A percentile compares a stretch with the other conserved stretches of the same genome.
phyloP scores from a whole-genome alignment of 2,329 filamentous ascomycete species.

The Calonectria hongkongensis region DNA sequence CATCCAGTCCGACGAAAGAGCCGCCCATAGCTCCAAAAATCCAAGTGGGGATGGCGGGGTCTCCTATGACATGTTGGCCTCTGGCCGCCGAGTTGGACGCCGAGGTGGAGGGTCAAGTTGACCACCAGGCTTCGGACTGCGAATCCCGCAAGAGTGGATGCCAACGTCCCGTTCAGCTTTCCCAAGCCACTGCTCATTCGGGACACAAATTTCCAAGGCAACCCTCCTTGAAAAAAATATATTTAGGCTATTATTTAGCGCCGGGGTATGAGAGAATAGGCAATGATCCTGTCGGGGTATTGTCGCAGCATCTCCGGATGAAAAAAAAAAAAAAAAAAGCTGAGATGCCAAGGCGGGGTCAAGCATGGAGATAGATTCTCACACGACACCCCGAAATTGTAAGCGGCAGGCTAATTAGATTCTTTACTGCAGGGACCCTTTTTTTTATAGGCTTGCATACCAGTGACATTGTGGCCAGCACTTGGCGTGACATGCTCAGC shows the following conservation, averaged over 20 bases:
- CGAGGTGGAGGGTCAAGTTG: conserved; percentile 34
- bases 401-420: conserved; percentile 9
- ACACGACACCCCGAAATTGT: not conserved
- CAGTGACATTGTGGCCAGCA: not conserved
- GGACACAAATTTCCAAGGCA: not conserved
- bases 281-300: conserved; percentile 10
- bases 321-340: conserved; percentile 1
- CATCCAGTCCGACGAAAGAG: conserved; percentile 33
- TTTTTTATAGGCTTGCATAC: not conserved
- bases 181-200: conserved; percentile 10
- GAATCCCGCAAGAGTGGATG: conserved; percentile 23
- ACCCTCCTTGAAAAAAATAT: too few species aligned
- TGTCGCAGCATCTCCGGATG: conserved; percentile 22
- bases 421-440: not conserved
- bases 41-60: conserved; percentile 40
- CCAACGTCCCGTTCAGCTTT: not conserved
- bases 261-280: conserved; percentile 15
- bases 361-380: conserved; percentile 19
- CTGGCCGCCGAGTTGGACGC: conserved; percentile 35
- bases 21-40: conserved; percentile 31
- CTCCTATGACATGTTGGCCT: conserved; percentile 40
- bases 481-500: not conserved
- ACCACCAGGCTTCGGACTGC: conserved; percentile 27
- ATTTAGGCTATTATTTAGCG: not conserved
- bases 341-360: conserved; percentile 24